Evolutionary conservation across 306 rosid genomes (phyloP).

Genomic region (Lupinus albus): DNA sequence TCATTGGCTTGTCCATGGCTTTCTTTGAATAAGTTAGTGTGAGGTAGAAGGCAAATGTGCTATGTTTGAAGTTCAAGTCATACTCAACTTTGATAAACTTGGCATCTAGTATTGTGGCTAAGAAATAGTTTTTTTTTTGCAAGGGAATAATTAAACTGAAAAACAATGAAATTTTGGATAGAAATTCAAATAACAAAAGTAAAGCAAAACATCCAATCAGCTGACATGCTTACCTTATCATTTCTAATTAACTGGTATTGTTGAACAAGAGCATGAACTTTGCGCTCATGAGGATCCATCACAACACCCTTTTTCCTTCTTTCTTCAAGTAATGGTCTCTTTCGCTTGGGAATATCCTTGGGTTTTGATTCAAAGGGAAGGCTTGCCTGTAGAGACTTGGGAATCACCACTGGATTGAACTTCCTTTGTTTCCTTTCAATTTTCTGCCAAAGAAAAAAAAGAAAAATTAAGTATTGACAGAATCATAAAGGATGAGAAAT

Average conservation of each 20-base stretch:
- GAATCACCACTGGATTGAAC: conserved; percentile 87
- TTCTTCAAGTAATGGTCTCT: conserved; percentile 53
- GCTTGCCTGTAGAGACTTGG: conserved; percentile 63
- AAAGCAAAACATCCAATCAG: conserved; percentile 20
- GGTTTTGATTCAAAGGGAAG: conserved; percentile 85
- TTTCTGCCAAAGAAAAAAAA: conserved; percentile 48
- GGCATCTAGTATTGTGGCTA: neutral
- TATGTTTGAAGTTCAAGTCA: neutral
- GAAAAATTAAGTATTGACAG: conserved; percentile 10
- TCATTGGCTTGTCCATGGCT: conserved; percentile 7
- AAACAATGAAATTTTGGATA: neutral
- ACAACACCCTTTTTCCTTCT: conserved; percentile 81
- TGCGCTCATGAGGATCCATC: conserved; percentile 70
- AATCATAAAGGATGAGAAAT: neutral
- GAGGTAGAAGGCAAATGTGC: conserved; percentile 12
- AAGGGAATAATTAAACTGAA: neutral
- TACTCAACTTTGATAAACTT: neutral
- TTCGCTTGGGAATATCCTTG: conserved; percentile 56
- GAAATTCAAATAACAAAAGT: conserved; percentile 14
- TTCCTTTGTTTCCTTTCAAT: conserved; percentile 75
- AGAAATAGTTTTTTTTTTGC: neutral
- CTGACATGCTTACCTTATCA: conserved; percentile 56
- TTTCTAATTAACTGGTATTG: conserved; percentile 56
- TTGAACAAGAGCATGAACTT: conserved; percentile 69
- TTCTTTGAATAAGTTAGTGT: neutral